Evolutionary conservation across 225 moss, liverwort and hornwort species (phyloP), one percentile per base, ranked within the genome.

Genomic region (Anthoceros angustus): DNA sequence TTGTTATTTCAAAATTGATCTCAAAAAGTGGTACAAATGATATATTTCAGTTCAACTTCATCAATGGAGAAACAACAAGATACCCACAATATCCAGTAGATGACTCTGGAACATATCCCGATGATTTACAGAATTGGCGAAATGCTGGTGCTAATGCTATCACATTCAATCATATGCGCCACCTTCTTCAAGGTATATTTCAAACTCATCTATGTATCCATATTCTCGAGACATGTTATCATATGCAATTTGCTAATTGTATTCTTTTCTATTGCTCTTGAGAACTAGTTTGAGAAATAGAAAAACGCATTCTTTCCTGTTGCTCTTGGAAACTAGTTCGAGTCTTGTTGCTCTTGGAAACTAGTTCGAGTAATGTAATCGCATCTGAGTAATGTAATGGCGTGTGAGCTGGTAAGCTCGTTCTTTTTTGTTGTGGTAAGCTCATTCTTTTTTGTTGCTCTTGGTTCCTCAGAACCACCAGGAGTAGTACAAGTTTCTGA

Each of bases 401-500:
- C 12, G 5, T 12, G 2, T 48, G 2, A 48, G 5, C 46, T 48
- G 2, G 14, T 48, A 12, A 48, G 12, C 14, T 6, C 5, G 12
- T 48, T 48, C 18, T 2, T 48, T 48, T 18, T 12, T 2, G 12
- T 48, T 48, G 46, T 12, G 43, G 43, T 45, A 45, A 45, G 43
- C 43, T 45, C 14, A 45, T 9, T 14, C 14, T 45, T 8, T 9
- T 14, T 45, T 45, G 14, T 14, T 9, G 9, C 43, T 48, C 23
- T 55, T 55, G 18, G 5, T 55, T 0, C 18, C 55, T 0, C 14
- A 55, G 55, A 55, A 15, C 4, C 55, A 1, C 4, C n/a, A 2
- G 10, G 23, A 55, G 55, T 63, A 21, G 70, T 70, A 38, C 67
- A 68, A 43, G 76, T 90, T 24, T 78, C 42, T 25, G 80, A 83